Evolutionary conservation across 805 yeast species (phyloP), one percentile per base, ranked within the genome.

Genomic region (Zygosaccharomyces kombuchaensis): DNA sequence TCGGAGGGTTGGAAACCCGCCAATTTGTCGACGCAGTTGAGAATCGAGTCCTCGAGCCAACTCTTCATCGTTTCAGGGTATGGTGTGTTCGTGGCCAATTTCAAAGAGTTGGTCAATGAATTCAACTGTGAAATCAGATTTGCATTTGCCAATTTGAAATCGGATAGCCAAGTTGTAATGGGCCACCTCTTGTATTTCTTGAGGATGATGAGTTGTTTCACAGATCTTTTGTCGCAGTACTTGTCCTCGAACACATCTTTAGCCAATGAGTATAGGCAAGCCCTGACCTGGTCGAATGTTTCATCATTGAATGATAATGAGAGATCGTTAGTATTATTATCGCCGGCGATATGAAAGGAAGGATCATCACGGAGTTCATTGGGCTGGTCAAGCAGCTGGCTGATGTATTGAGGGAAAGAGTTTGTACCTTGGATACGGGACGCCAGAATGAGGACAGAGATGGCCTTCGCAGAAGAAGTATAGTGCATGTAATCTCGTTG

Each of bases 381-480:
- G 14, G 22, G 19, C 14, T 31, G 22, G 35, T 38, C 26, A 40
- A 40, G 43, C 17, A 41, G 36, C 30, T 36, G 36, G 21, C 40
- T 47, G 36, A 40, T 41, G 16, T 38, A 43, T 16, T 30, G 42
- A 9, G 42, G 46, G 40, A 51, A 53, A 6, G 36, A 31, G 31
- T 44, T 36, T 21, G 34, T 13, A 6, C 71, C 70, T 40, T 78
- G 57, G 63, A 78, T 73, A 32, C 74, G 67, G 37, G 77, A 72
- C 21, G 84, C 80, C 46, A 80, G 48, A 43, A 78, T 56, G 48
- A 75, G 72, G 25, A 80, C 77, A 2, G 80, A 65, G 17, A 74
- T 59, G 1, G 83, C 70, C 21, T 76, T 69, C 17, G 76, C 58
- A 1, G 81, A 72, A 1, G 76, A 56, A 9, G 76, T 70, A 40